phyloP scores from a whole-genome alignment of 768 basidiomycete genomes.

The Hirschioporus abietinus region DNA sequence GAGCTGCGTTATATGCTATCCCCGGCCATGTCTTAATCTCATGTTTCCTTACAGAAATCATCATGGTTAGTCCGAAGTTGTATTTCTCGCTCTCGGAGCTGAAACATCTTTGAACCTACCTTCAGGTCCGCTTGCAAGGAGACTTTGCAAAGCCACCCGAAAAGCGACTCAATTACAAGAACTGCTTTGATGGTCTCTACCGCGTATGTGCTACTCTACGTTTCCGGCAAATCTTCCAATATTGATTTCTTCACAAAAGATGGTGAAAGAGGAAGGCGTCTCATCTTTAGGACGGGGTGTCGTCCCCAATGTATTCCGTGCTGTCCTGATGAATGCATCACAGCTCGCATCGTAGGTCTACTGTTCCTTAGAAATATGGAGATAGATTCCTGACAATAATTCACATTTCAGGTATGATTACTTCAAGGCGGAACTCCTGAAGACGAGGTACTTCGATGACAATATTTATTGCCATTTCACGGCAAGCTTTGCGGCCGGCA shows the following conservation, averaged over 20 bases:
- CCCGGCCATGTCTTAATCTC: background rate
- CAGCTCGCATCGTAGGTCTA: constrained; percentile 78
- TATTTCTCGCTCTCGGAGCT: background rate
- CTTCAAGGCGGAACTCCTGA: constrained; percentile 80
- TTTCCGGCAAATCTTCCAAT: background rate
- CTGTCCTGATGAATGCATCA: constrained; percentile 86
- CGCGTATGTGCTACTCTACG: constrained; percentile 45
- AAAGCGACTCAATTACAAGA: constrained; percentile 86
- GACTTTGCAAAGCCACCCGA: constrained; percentile 87
- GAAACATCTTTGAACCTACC: constrained; percentile 4
- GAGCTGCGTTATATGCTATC: constrained; percentile 15
- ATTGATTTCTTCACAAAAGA: constrained; percentile 35
- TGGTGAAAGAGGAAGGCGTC: constrained; percentile 82
- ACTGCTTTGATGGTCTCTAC: constrained; percentile 84
- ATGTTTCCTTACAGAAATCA: constrained; percentile 48
- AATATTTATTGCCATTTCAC: constrained; percentile 82
- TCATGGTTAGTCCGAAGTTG: constrained; percentile 42
- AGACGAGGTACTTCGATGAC: constrained; percentile 67
- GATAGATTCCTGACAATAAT: background rate
- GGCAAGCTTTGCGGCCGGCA: constrained; percentile 84
- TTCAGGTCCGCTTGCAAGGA: constrained; percentile 74
- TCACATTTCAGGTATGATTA: constrained; percentile 56
- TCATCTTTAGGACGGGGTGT: constrained; percentile 74
- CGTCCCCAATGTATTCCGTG: constrained; percentile 81
- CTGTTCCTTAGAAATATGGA: background rate